A percentile compares a stretch with the other conserved stretches of the same genome.
Evolutionary conservation across 371 early-diverging fungal genomes (phyloP).

Genomic region (Mucor indicus): DNA sequence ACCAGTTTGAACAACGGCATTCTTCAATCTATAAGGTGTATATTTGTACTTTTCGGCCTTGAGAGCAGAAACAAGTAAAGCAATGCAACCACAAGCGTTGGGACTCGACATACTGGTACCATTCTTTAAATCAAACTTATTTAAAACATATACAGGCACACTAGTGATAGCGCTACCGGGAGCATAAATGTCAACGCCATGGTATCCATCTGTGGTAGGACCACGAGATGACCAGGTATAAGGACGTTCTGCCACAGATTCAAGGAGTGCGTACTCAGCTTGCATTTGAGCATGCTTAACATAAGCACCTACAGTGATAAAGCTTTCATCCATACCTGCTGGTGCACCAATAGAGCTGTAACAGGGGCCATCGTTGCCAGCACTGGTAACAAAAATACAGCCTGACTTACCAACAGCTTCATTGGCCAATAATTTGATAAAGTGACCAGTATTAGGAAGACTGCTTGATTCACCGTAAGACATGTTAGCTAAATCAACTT

Average conservation of each 20-base stretch:
- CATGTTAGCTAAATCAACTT: slow-evolving; percentile 93
- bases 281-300: slow-evolving; percentile 84
- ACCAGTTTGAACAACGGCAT: slow-evolving; percentile 72
- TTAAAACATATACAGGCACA: slow-evolving; percentile 84
- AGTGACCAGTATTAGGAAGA: slow-evolving; percentile 74
- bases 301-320: slow-evolving; percentile 92
- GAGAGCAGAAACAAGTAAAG: slow-evolving; percentile 78
- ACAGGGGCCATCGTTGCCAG: slow-evolving; percentile 93
- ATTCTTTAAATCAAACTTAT: slow-evolving; percentile 81
- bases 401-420: slow-evolving; percentile 83
- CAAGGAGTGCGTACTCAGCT: slow-evolving; percentile 83
- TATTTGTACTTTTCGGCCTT: slow-evolving; percentile 65
- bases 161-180: slow-evolving; percentile 94
- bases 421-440: slow-evolving; percentile 73
- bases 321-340: slow-evolving; percentile 70
- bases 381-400: slow-evolving; percentile 85
- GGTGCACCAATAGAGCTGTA: slow-evolving; percentile 86
- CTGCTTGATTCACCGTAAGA: slow-evolving; percentile 87
- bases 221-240: slow-evolving; percentile 93
- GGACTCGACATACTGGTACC: slow-evolving; percentile 95
- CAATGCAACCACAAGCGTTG: slow-evolving; percentile 84
- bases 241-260: slow-evolving; percentile 71
- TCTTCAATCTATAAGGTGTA: slow-evolving; percentile 82
- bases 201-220: slow-evolving; percentile 84
- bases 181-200: slow-evolving; percentile 83